These are phyloP conservation scores for Xylariales sp. DNA, from an alignment of 2,329 filamentous ascomycete species.

Conservation along the genomic window DNA sequence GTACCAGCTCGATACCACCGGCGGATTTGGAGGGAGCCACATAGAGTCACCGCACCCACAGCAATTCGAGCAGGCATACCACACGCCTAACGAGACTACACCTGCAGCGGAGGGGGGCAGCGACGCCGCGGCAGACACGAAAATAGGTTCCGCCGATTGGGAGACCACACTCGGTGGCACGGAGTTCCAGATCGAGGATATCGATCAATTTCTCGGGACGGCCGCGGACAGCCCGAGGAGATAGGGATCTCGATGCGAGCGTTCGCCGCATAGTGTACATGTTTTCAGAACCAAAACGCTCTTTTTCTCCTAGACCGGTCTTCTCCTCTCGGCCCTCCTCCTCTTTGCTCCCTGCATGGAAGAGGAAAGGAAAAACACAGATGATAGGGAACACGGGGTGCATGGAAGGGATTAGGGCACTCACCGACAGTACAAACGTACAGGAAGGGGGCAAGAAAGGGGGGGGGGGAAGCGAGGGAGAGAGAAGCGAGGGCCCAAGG, in stretches of 20 bases:
- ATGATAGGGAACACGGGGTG: background rate
- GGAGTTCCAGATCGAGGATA: conserved; percentile 42
- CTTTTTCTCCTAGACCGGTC: background rate
- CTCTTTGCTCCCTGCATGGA: background rate
- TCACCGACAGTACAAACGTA: background rate
- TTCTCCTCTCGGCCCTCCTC: background rate
- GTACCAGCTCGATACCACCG: conserved; percentile 36
- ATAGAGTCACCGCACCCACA: conserved; percentile 35
- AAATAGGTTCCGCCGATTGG: conserved; percentile 40
- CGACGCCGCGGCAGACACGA: conserved; percentile 16
- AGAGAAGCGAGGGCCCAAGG: conserved; percentile 2
- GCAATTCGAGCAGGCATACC: conserved; percentile 38
- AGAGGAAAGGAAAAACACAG: background rate
- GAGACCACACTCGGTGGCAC: conserved; percentile 38
- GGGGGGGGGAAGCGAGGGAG: background rate
- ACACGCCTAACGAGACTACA: conserved; percentile 29
- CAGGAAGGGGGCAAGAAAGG: background rate
- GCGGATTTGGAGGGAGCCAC: conserved; percentile 34
- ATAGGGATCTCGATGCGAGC: conserved; percentile 1
- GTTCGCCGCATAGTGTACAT: conserved; percentile 6
- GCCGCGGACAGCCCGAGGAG: conserved; percentile 40
- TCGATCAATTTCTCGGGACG: conserved; percentile 44
- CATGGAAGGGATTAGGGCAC: background rate
- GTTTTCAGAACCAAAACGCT: background rate
- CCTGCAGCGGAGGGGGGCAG: conserved; percentile 21